Conservation (phyloP, 2,329 filamentous ascomycete species). For the Colletotrichum zoysiae region DNA sequence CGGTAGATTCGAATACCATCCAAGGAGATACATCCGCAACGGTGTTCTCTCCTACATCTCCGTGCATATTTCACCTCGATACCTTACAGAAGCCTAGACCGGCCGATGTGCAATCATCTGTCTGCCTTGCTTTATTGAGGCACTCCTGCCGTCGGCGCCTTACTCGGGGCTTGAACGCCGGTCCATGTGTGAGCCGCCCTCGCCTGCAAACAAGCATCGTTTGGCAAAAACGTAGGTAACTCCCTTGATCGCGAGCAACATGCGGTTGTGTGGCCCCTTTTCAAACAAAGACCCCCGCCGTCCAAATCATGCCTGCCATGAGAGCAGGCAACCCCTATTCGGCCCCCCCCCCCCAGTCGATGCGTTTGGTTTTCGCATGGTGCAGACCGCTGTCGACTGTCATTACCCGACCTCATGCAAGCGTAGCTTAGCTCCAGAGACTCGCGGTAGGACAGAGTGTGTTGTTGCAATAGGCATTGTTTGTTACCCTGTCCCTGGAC, state of each 20-base stretch:
- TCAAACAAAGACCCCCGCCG: background rate
- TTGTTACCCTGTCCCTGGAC: background rate
- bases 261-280: background rate
- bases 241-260: background rate
- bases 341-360: background rate
- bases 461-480: background rate
- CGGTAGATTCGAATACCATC: slow-evolving; percentile 20
- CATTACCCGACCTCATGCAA: background rate
- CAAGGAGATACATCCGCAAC: background rate
- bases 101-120: background rate
- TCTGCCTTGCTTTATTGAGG: background rate
- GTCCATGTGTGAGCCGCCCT: background rate
- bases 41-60: background rate
- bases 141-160: background rate
- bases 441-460: background rate
- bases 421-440: background rate
- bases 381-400: background rate
- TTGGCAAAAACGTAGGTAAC: background rate
- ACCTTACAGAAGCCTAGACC: background rate
- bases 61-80: background rate
- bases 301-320: background rate
- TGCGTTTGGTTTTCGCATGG: background rate
- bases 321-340: background rate
- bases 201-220: background rate
- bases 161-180: background rate